Percentiles rank a stretch among this genome's conserved stretches.
phyloP scores from a whole-genome alignment of 768 basidiomycete species.

The Pisolithus sp. region DNA sequence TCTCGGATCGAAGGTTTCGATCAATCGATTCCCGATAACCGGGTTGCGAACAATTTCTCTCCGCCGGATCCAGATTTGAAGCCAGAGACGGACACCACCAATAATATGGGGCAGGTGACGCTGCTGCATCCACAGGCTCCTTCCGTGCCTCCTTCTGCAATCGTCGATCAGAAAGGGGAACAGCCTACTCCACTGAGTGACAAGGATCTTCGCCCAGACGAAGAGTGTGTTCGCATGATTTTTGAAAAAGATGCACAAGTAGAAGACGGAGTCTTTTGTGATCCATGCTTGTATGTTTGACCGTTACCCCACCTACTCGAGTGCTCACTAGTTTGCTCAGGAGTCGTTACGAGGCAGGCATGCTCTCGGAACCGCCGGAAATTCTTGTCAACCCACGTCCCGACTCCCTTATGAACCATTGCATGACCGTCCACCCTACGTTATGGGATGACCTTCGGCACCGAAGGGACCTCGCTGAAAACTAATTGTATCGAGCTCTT shows the following conservation, averaged over 20 bases:
- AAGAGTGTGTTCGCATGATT: constrained; percentile 34
- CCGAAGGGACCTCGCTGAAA: constrained; percentile 9
- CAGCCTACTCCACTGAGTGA: neutral
- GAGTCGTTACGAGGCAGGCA: constrained; percentile 19
- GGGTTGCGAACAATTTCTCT: neutral
- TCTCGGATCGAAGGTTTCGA: constrained; percentile 11
- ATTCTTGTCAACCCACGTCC: constrained; percentile 24
- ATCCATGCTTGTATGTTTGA: constrained; percentile 46
- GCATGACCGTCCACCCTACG: constrained; percentile 39
- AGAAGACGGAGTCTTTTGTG: constrained; percentile 32
- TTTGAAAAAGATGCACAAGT: constrained; percentile 29
- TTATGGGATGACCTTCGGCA: constrained; percentile 41
- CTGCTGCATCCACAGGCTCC: neutral
- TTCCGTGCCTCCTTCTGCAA: neutral
- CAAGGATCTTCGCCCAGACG: constrained; percentile 33
- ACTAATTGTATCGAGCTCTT: neutral
- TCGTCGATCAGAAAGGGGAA: neutral
- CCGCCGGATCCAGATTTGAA: neutral
- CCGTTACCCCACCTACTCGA: neutral
- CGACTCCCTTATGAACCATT: constrained; percentile 44
- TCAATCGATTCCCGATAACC: neutral
- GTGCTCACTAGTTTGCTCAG: constrained; percentile 8
- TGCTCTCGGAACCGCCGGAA: constrained; percentile 26
- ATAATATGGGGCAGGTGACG: neutral
- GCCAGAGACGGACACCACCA: neutral